Evolutionary conservation across 371 early-diverging fungal species (phyloP).

Genomic region (Mortierella sp.): DNA sequence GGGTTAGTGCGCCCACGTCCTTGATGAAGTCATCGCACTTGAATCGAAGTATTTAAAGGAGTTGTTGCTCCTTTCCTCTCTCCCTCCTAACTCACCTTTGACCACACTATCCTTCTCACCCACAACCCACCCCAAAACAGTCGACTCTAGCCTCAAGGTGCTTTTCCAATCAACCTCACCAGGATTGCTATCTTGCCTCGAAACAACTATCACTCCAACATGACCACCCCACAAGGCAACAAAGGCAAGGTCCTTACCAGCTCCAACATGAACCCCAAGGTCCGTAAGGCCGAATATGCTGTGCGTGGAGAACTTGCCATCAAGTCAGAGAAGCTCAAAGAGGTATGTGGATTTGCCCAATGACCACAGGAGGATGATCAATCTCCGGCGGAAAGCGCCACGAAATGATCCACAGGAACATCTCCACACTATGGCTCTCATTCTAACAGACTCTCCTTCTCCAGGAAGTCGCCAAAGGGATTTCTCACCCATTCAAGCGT

Average conservation of each 20-base stretch:
- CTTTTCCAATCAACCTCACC: too few relatives aligned
- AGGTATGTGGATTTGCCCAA: conserved; percentile 57
- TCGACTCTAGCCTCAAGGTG: too few relatives aligned
- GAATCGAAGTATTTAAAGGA: too few relatives aligned
- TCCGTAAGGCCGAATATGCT: conserved; percentile 91
- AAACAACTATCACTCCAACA: neutral
- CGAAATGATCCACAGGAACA: neutral
- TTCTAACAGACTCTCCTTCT: neutral
- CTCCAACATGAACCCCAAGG: conserved; percentile 78
- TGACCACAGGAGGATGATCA: neutral
- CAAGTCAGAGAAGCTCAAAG: conserved; percentile 86
- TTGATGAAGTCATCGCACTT: too few relatives aligned
- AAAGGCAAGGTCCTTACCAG: conserved; percentile 66
- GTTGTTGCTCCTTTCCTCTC: too few relatives aligned
- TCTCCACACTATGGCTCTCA: neutral
- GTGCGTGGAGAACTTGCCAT: conserved; percentile 97
- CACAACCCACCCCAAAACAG: too few relatives aligned
- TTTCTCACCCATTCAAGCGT: conserved; percentile 75
- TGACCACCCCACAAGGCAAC: neutral
- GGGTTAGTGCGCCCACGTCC: too few relatives aligned
- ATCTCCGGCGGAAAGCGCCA: neutral
- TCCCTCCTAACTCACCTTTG: too few relatives aligned
- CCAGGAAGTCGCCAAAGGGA: conserved; percentile 61
- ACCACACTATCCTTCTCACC: too few relatives aligned
- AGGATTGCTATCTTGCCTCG: too few relatives aligned